Conservation (phyloP, 2,329 filamentous ascomycete species). For the Paradendryphiella salina region DNA sequence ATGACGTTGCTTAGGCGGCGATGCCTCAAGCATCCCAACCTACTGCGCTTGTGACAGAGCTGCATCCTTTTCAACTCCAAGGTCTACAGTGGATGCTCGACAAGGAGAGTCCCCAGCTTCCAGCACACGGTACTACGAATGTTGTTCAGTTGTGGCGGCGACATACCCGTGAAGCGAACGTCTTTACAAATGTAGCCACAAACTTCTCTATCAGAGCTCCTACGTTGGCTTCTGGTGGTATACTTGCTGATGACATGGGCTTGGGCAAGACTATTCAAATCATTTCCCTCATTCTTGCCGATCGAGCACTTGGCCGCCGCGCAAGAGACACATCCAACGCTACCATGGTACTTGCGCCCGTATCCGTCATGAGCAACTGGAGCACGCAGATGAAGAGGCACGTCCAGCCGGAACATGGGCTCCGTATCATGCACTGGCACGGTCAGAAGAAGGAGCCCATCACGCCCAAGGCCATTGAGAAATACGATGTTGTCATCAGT, state of each 20-base stretch:
- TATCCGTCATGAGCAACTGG: slow-evolving; percentile 92
- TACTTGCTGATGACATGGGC: slow-evolving; percentile 91
- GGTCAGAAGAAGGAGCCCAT: slow-evolving; percentile 59
- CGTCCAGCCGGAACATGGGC: slow-evolving; percentile 63
- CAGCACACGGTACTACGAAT: slow-evolving; percentile 61
- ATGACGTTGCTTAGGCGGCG: slow-evolving; percentile 49
- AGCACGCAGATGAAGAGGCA: slow-evolving; percentile 75
- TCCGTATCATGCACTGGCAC: slow-evolving; percentile 75
- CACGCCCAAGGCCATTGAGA: slow-evolving; percentile 58
- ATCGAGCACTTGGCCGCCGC: slow-evolving; percentile 42
- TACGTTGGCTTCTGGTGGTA: slow-evolving; percentile 73
- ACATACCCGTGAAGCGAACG: slow-evolving; percentile 42
- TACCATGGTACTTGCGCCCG: slow-evolving; percentile 79
- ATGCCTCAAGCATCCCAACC: slow-evolving; percentile 77
- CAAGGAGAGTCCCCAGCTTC: slow-evolving; percentile 72
- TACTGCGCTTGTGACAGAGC: slow-evolving; percentile 61
- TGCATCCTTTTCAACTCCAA: slow-evolving; percentile 78
- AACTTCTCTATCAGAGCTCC: slow-evolving; percentile 67
- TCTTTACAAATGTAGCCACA: slow-evolving; percentile 71
- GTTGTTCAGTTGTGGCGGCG: slow-evolving; percentile 79
- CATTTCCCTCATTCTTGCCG: slow-evolving; percentile 74
- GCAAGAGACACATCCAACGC: slow-evolving; percentile 48
- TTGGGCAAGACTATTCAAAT: slow-evolving; percentile 86
- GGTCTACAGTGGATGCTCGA: slow-evolving; percentile 80
- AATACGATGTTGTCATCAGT: slow-evolving; percentile 78